Evolutionary conservation across 2,329 filamentous ascomycete species (phyloP), one percentile per base, ranked within the genome.

Genomic region (Calonectria multiphialidica): DNA sequence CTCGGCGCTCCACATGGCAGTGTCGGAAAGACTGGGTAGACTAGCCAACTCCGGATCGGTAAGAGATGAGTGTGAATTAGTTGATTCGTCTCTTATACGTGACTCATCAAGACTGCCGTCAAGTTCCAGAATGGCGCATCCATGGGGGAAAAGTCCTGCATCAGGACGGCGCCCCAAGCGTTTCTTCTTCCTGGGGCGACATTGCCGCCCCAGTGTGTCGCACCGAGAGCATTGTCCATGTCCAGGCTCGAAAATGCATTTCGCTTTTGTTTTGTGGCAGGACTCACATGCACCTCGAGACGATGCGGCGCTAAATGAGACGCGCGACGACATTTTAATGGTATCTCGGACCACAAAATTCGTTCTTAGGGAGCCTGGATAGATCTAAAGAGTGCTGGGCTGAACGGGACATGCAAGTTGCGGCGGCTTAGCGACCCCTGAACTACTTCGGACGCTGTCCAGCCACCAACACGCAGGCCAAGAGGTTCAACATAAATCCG

Each of bases 181-280:
- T 25, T 65, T 65, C 33, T 50, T 65, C 18, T 37, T 50, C 12
- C 62, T 65, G 18, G 45, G 45, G 9, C 40, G 13, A 25, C 62
- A 65, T 2, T 28, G n/a, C 13, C 62, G 37, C 9, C 21, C 28
- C 25, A 65, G 33, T 9, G 45, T 10, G 12, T 4, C n/a, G 21
- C 62, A 65, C 9, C 45, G 40, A 1, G 16, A 21, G 15, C 62
- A 65, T 25, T 47, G 42, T n/a, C 23, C 21, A 40, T 30, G 12
- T 12, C 30, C 62, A 8, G 33, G 47, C 15, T 65, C 45, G 5
- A 40, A 65, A 16, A 42, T 30, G 45, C 62, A 65, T 21, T 42
- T 65, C 21, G 45, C 62, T 23, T 65, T 65, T 10, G 45, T 50
- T 23, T 37, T 65, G 62, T 65, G 45, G 33, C 62, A 65, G 9